Conservation (phyloP, 192 early-diverging fungal species). For the Coemansia sp. region DNA sequence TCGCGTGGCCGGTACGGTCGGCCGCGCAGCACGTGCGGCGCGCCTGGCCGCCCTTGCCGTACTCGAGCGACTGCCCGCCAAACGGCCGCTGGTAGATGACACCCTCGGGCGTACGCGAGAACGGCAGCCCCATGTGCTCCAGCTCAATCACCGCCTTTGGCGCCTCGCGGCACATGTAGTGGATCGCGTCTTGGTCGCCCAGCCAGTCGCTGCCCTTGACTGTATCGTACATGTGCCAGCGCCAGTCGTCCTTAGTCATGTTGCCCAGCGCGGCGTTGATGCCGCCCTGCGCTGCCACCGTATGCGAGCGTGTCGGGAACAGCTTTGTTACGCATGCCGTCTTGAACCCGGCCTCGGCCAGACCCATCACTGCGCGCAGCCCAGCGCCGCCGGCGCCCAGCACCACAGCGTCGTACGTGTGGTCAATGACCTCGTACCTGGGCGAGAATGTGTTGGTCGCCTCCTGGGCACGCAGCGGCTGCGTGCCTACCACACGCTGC, state of each 20-base stretch:
- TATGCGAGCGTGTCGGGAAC: slow-evolving; percentile 98
- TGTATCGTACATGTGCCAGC: slow-evolving; percentile 99
- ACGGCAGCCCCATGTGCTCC: slow-evolving; percentile 97
- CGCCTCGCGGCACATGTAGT: slow-evolving; percentile 99
- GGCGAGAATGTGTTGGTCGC: slow-evolving; percentile 53
- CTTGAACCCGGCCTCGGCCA: slow-evolving; percentile 91
- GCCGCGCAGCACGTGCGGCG: slow-evolving; percentile 97
- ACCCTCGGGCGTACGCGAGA: slow-evolving; percentile 95
- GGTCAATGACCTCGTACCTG: slow-evolving; percentile 94
- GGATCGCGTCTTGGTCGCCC: slow-evolving; percentile 99
- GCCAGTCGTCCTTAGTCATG: slow-evolving; percentile 99
- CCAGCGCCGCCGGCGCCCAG: slow-evolving; percentile 98
- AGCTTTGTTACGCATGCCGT: slow-evolving; percentile 98
- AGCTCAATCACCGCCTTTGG: slow-evolving; percentile 93
- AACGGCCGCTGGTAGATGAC: slow-evolving; percentile 99
- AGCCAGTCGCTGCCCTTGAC: slow-evolving; percentile 99
- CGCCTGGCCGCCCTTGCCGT: slow-evolving; percentile 96
- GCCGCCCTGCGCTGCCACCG: slow-evolving; percentile 98
- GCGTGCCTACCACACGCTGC: slow-evolving; percentile 63
- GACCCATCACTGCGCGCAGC: slow-evolving; percentile 95
- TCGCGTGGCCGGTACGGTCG: slow-evolving; percentile 96
- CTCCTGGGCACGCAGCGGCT: slow-evolving; percentile 71
- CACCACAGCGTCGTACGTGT: slow-evolving; percentile 98
- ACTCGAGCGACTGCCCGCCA: slow-evolving; percentile 94
- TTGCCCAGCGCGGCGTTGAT: slow-evolving; percentile 99